Evolutionary conservation across 129 eudicot genomes (phyloP).

Genomic region (carrot (Daucus carota)): DNA sequence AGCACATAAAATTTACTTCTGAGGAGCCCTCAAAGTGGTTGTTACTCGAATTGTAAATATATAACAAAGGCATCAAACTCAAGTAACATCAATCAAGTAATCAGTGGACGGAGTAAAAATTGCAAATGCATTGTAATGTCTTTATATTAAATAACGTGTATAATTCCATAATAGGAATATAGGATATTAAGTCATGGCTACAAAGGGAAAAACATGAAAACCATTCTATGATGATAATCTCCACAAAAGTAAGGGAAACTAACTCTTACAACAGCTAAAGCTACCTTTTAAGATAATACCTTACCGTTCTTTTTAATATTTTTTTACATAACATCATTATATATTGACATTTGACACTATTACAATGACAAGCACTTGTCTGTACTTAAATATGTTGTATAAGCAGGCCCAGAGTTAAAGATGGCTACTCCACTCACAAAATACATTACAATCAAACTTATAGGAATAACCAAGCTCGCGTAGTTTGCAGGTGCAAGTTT

Average conservation of each 20-base stretch:
- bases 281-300: neutral
- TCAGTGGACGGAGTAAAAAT: neutral
- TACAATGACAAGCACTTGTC: neutral
- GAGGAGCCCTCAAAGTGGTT: no score
- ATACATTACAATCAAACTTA: neutral
- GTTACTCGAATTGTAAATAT: no score
- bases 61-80: neutral
- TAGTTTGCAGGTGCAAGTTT: neutral
- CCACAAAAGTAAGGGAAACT: neutral
- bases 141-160: neutral
- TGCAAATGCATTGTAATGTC: neutral
- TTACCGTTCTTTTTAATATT: neutral
- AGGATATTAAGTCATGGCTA: neutral
- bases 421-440: neutral
- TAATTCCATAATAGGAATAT: neutral
- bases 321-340: neutral
- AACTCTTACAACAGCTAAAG: neutral
- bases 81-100: neutral
- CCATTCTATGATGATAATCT: neutral
- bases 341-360: neutral
- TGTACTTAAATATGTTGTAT: neutral
- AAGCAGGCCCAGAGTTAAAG: neutral
- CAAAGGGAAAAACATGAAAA: neutral
- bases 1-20: neutral
- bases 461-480: neutral